Evolutionary conservation across 2,329 filamentous ascomycete species (phyloP).

Genomic region (Shiraia bambusicola): DNA sequence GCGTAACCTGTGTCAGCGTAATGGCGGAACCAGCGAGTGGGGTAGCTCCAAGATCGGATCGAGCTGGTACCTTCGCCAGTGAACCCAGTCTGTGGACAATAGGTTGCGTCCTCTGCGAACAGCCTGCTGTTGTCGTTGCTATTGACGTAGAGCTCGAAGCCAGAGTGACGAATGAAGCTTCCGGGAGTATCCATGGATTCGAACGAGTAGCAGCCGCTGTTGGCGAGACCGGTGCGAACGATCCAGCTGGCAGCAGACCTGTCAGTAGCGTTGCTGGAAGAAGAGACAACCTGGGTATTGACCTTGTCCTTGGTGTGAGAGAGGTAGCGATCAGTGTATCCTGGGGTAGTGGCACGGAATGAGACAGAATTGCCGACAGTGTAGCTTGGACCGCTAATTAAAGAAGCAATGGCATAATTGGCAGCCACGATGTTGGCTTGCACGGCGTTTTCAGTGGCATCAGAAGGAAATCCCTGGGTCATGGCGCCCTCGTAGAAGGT

Average conservation of each 20-base stretch:
- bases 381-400: constrained; percentile 53
- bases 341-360: constrained; percentile 57
- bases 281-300: constrained; percentile 58
- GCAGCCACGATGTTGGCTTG: constrained; percentile 63
- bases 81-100: constrained; percentile 58
- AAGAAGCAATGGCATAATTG: constrained; percentile 53
- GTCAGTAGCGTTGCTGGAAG: constrained; percentile 52
- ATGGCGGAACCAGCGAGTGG: constrained; percentile 61
- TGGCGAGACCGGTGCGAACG: constrained; percentile 58
- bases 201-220: constrained; percentile 61
- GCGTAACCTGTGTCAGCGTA: constrained; percentile 51
- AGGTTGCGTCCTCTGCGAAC: constrained; percentile 64
- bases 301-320: constrained; percentile 55
- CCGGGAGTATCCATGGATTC: constrained; percentile 61
- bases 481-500: constrained; percentile 68
- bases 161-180: constrained; percentile 59
- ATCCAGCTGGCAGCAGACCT: constrained; percentile 61
- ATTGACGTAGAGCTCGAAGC: constrained; percentile 54
- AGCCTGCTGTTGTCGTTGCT: constrained; percentile 58
- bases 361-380: constrained; percentile 55
- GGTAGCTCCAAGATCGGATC: constrained; percentile 61
- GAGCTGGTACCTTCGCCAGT: constrained; percentile 55
- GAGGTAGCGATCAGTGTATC: constrained; percentile 58
- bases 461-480: constrained; percentile 62
- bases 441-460: constrained; percentile 59